Base-by-base conservation (phyloP, 768 basidiomycete genomes). In the Coprinopsis cinerea region DNA sequence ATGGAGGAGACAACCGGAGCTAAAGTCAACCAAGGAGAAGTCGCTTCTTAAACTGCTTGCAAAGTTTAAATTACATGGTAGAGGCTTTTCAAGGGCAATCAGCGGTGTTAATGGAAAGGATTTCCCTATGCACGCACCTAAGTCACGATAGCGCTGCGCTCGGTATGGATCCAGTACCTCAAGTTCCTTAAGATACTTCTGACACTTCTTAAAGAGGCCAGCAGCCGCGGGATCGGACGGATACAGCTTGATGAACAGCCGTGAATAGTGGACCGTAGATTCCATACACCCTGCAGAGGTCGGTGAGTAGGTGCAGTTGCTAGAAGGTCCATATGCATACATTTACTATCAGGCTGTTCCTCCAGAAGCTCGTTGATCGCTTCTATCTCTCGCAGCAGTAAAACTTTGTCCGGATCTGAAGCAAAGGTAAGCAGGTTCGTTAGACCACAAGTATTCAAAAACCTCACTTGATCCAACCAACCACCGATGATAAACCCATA, bases 401-500 rank as follows among this genome's bases (percentile, higher is more conserved):
- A 62, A 0, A 65, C 62, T 48, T 71, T 69, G 49, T 83, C 73
- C 1, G 82, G 73, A 5, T 85, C 92, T 88, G 53, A 7, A 26
- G 36, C 6, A 10, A 18, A 39, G 30, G 15, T 32, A 9, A 18
- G 25, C 20, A n/a, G 55, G 39, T 56, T 28, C 43, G 37, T 32
- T 25, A 25, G 26, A 30, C 28, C n/a, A 32, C 18, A 14, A 34
- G 26, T 17, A 47, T 24, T n/a, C 30, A 10, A 32, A 28, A 24
- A 17, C 55, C 75, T 52, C 59, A 85, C 93, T 85, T 54, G 78
- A 66, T 6, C 91, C 92, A 46, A 97, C 78, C 2, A 99, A 75
- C 93, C 95, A 98, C n/a, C 93, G 81, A 60, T 98, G 96, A 64
- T 98, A 99, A 50, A 99, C 81, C 96, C 96, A 99, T 0, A 90